Evolutionary conservation across 257 asterid species (phyloP).

Genomic region (Penstemon newberryi): DNA sequence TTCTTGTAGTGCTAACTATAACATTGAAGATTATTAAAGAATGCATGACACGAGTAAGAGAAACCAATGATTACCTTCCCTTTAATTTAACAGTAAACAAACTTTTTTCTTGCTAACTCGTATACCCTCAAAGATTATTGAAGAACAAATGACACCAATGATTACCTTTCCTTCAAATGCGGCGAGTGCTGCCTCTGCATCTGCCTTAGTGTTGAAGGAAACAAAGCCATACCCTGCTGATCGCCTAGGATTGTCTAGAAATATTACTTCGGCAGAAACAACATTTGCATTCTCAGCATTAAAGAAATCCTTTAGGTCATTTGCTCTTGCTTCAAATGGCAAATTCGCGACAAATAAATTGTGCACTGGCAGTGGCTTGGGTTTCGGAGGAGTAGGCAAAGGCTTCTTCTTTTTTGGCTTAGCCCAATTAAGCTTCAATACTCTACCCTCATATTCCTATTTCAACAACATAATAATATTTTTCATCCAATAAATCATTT

Average conservation of each 20-base stretch:
- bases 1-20: no score
- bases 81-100: no score
- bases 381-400: slow-evolving; percentile 32
- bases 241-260: slow-evolving; percentile 59
- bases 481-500: no score
- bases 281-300: slow-evolving; percentile 54
- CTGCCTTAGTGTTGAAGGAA: slow-evolving; percentile 71
- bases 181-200: slow-evolving; percentile 66
- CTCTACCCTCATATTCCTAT: slow-evolving; percentile 81
- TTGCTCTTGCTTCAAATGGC: slow-evolving; percentile 65
- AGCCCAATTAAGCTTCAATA: slow-evolving; percentile 79
- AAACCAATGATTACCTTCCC: neutral
- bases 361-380: slow-evolving; percentile 62
- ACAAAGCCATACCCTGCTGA: slow-evolving; percentile 93
- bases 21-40: no score
- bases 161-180: slow-evolving; percentile 77
- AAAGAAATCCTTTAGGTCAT: slow-evolving; percentile 80
- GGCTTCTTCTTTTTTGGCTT: slow-evolving; percentile 58
- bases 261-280: slow-evolving; percentile 82
- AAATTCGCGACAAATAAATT: slow-evolving; percentile 75
- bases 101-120: neutral
- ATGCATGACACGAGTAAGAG: neutral
- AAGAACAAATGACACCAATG: slow-evolving; percentile 1
- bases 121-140: neutral
- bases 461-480: neutral